These are phyloP conservation scores for Cyclotella sp. DNA, from an alignment of 108 stramenopile genomes.

Conservation along the genomic window DNA sequence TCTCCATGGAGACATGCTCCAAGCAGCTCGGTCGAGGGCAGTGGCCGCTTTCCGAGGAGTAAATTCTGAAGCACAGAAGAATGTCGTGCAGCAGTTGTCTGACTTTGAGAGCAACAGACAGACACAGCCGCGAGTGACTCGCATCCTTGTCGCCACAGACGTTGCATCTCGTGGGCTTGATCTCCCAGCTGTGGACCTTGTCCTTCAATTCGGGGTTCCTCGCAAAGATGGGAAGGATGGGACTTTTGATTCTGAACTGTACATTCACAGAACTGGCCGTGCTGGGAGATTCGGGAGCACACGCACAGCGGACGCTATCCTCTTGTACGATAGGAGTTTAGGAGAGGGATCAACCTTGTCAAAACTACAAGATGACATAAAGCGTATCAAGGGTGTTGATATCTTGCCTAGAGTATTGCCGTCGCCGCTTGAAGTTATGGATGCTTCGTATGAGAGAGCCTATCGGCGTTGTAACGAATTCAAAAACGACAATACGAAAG, in stretches of 20 bases:
- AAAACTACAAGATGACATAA: conserved; percentile 42
- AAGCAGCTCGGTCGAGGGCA: conserved; percentile 47
- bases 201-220: conserved; percentile 53
- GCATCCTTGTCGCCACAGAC: conserved; percentile 58
- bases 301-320: conserved; percentile 48
- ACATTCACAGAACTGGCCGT: conserved; percentile 61
- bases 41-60: conserved; percentile 47
- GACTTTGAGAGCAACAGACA: not conserved
- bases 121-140: conserved; percentile 11
- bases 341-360: conserved; percentile 47
- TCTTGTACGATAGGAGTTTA: conserved; percentile 44
- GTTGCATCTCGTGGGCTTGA: conserved; percentile 57
- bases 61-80: not conserved
- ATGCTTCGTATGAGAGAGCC: conserved; percentile 53
- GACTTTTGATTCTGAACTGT: conserved; percentile 55
- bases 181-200: conserved; percentile 50
- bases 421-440: conserved; percentile 56
- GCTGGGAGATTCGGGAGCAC: conserved; percentile 54
- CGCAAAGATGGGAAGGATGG: conserved; percentile 57
- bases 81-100: not conserved
- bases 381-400: conserved; percentile 25
- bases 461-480: conserved; percentile 29
- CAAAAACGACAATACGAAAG: not conserved
- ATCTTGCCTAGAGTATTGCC: conserved; percentile 51
- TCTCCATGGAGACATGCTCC: conserved; percentile 60